Base-by-base conservation (phyloP, 257 asterid genomes). In the Solanum clarkiae region DNA sequence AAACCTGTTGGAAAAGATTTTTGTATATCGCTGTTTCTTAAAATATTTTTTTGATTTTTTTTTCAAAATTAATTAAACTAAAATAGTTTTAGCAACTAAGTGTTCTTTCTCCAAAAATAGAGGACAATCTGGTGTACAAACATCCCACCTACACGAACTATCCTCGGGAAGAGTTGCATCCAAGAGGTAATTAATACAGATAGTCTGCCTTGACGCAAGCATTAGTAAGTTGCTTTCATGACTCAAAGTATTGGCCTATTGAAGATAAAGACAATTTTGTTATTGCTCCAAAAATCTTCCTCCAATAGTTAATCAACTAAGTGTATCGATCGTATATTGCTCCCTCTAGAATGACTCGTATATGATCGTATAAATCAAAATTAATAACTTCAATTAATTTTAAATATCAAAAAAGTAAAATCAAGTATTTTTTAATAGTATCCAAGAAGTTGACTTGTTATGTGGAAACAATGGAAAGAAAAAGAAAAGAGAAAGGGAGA, bases 361-460 rank as follows among this genome's bases (percentile, higher is more conserved):
- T 10, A 1, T 36, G 15, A 8, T 36, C 3, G 1, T 0, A 1
- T n/a, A 1, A 17, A 69, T 8, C 4, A 36, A 36, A 16, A 18
- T 69, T 69, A 69, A 16, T 36, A 4, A 36, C 0, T 1, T 18
- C 0, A 32, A 1, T 68, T 16, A 68, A 32, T 7, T 68, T 8
- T 0, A 68, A 7, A 16, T 69, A 36, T 10, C 8, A 17, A 17
- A 40, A 36, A 69, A 10, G 17, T 69, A 9, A 17, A 36, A 36
- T 14, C 45, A 17, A 8, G 16, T 22, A 2, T 15, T 69, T 36
- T 15, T 70, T 17, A 44, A 44, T 71, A 71, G 53, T 11, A 49
- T 75, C 81, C 40, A 49, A 49, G n/a, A 75, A 49, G 60, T 75
- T 75, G 60, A 75, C 81, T 75, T 47, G 11, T 1, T 22, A 22